Conservation (phyloP, 495 filamentous ascomycete genomes). For the Tirmania nivea region DNA sequence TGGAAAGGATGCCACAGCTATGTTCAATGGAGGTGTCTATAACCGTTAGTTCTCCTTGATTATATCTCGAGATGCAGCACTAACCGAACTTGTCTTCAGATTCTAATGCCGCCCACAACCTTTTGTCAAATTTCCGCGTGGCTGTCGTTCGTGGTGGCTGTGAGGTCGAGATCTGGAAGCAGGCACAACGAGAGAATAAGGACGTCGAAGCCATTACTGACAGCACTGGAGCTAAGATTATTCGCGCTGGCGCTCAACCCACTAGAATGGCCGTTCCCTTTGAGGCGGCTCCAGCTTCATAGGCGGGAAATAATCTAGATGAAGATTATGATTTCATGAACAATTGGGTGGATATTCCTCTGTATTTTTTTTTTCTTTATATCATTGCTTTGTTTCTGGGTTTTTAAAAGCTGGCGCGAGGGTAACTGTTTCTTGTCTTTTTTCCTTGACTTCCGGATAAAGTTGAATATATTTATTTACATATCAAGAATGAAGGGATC, state of each 20-base stretch:
- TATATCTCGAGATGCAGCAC: too few species aligned
- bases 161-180: conserved; percentile 99
- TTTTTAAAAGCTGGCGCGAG: too few species aligned
- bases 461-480: too few species aligned
- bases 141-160: conserved; percentile 90
- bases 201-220: conserved; percentile 63
- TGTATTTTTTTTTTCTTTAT: too few species aligned
- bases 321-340: not conserved
- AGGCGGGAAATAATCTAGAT: not conserved
- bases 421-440: too few species aligned
- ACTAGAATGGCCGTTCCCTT: conserved; percentile 62
- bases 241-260: conserved; percentile 75
- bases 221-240: conserved; percentile 55
- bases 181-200: conserved; percentile 73
- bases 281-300: conserved; percentile 53
- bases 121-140: conserved; percentile 87
- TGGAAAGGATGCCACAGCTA: conserved; percentile 93
- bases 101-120: conserved; percentile 93
- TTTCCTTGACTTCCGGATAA: too few species aligned
- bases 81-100: conserved; percentile 17
- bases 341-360: not conserved
- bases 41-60: conserved; percentile 26
- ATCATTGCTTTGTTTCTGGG: too few species aligned
- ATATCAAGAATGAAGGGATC: too few species aligned
- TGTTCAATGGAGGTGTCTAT: conserved; percentile 99